Base-by-base conservation (phyloP, 2,329 filamentous ascomycete species). In the Coniella vitis region DNA sequence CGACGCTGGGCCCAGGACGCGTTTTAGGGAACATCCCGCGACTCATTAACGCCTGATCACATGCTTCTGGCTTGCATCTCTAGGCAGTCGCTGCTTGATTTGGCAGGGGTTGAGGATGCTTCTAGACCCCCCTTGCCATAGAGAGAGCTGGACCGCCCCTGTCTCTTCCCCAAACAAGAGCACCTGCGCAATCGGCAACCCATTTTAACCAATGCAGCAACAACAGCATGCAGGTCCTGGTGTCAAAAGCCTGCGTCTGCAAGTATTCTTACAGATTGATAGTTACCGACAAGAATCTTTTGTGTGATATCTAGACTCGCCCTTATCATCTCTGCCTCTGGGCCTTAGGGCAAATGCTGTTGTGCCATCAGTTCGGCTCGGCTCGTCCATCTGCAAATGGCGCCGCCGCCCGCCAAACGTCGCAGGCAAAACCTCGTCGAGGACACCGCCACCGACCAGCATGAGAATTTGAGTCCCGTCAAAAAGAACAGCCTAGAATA, bases 371-470 rank as follows among this genome's bases (percentile, higher is more conserved):
- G 32, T 32, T 16, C n/a, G 39, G 16, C 68, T 32, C 45, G 45
- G 45, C 29, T 76, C 57, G 46, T 64, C 51, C 52, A 55, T 47
- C 52, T 53, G 55, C 61, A 59, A 55, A 81, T 81, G 78, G 74
- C 75, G 59, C 76, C 76, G 65, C 72, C 76, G 65, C 72, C 75
- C 54, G 68, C 75, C 61, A 79, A 79, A 67, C 75, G 79, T 63
- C 75, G 74, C 57, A 78, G 72, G 70, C 75, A 74, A 57, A 80
- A 76, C 62, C 65, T 76, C 58, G 63, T 79, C 53, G 69, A 72
- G 45, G 65, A 65, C 54, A 70, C 70, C 38, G 74, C 75, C 54
- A 73, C 78, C 55, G 71, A 76, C 55, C 65, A 69, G 29, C 70
- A 75, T 47, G 38, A 57, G n/a, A 62, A 56, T 46, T 58, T 58